Evolutionary conservation across 345 rosid species (phyloP).

Genomic region (Eucalyptus melliodora): DNA sequence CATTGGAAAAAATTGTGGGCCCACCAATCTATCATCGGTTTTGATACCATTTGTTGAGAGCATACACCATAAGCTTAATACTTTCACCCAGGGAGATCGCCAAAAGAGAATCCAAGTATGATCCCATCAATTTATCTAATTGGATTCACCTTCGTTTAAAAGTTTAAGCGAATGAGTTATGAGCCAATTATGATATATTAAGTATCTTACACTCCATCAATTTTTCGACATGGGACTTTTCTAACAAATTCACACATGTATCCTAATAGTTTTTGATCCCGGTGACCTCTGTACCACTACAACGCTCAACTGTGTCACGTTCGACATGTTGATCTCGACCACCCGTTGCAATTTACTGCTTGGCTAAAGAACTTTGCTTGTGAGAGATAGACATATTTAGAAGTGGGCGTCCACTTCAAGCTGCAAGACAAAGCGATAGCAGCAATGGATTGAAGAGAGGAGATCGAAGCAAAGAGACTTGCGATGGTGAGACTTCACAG

Average conservation of each 20-base stretch:
- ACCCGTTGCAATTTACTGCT: neutral
- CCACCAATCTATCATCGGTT: neutral
- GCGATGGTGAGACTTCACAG: too few relatives aligned
- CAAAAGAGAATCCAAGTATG: neutral
- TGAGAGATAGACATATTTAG: neutral
- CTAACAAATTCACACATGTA: neutral
- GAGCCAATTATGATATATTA: too few relatives aligned
- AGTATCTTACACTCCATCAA: too few relatives aligned
- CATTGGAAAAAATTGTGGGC: neutral
- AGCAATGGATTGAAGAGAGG: neutral
- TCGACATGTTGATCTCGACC: neutral
- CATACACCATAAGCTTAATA: neutral
- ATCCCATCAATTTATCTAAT: too few relatives aligned
- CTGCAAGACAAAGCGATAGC: too few relatives aligned
- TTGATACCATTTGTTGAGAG: neutral
- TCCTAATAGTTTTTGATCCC: neutral
- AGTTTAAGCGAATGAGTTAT: too few relatives aligned
- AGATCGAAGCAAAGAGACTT: too few relatives aligned
- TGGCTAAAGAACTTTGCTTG: neutral
- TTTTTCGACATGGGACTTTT: neutral
- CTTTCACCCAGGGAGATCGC: too few relatives aligned
- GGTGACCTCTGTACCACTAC: neutral
- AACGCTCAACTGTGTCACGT: neutral
- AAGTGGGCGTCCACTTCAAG: too few relatives aligned
- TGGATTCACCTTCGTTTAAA: neutral